Conservation (phyloP, 805 yeast species). For the Candida dendrica region DNA sequence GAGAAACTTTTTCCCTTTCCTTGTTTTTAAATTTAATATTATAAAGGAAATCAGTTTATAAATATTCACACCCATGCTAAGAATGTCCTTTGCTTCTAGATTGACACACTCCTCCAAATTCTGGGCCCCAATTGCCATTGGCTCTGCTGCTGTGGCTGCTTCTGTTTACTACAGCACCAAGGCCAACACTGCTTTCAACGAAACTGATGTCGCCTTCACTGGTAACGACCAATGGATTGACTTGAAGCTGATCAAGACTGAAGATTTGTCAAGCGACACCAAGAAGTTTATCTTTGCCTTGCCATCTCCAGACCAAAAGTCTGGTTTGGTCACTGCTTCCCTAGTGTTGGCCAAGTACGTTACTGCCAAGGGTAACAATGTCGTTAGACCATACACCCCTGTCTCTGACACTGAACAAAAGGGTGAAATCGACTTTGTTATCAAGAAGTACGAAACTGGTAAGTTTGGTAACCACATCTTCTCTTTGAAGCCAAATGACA, state of each 20-base stretch:
- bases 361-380: slow-evolving; percentile 78
- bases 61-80: neutral
- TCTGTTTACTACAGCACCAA: slow-evolving; percentile 13
- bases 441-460: slow-evolving; percentile 83
- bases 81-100: slow-evolving; percentile 21
- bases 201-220: slow-evolving; percentile 41
- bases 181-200: slow-evolving; percentile 27
- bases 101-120: slow-evolving; percentile 9
- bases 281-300: slow-evolving; percentile 66
- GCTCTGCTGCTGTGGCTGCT: slow-evolving; percentile 41
- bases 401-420: slow-evolving; percentile 57
- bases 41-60: too few species aligned
- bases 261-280: slow-evolving; percentile 53
- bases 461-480: slow-evolving; percentile 73
- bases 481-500: slow-evolving; percentile 67
- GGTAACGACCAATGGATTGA: slow-evolving; percentile 70
- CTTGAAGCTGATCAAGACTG: slow-evolving; percentile 41
- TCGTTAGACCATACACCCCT: slow-evolving; percentile 79
- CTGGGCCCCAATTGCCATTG: slow-evolving; percentile 34
- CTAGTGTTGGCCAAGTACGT: slow-evolving; percentile 74
- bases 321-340: slow-evolving; percentile 79
- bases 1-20: too few species aligned
- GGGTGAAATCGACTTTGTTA: slow-evolving; percentile 73
- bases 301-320: slow-evolving; percentile 54
- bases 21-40: too few species aligned